phyloP scores from a whole-genome alignment of 768 basidiomycete species.

The Paxillus ammoniavirescens region DNA sequence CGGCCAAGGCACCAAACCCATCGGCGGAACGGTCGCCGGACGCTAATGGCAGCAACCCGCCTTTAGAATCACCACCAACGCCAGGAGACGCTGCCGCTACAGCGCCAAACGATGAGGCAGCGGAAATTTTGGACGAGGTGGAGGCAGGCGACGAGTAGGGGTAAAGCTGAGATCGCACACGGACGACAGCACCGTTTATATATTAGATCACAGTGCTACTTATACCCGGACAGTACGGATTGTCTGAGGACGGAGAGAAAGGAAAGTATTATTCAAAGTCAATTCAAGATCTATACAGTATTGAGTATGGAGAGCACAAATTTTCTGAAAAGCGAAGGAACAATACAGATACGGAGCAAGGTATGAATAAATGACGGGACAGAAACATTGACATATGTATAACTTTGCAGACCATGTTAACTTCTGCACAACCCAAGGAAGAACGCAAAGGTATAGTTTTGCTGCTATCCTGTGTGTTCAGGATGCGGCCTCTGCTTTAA shows the following conservation, averaged over 20 bases:
- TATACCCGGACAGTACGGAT: conserved; percentile 16
- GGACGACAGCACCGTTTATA: conserved; percentile 11
- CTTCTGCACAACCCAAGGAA: conserved; percentile 26
- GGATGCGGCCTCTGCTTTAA: conserved; percentile 61
- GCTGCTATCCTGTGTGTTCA: conserved; percentile 18
- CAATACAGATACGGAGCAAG: conserved; percentile 39
- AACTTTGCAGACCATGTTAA: conserved; percentile 28
- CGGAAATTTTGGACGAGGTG: conserved; percentile 40
- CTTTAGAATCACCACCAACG: conserved; percentile 46
- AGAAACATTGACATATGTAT: conserved; percentile 33
- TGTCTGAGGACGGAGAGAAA: conserved; percentile 13
- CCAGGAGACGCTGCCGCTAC: conserved; percentile 36
- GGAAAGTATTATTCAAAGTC: conserved; percentile 30
- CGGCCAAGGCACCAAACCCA: conserved; percentile 35
- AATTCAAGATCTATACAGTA: conserved; percentile 34
- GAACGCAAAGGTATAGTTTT: conserved; percentile 19
- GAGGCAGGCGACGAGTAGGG: conserved; percentile 30
- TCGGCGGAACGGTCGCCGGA: conserved; percentile 25
- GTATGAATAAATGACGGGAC: conserved; percentile 36
- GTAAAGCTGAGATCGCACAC: conserved; percentile 16
- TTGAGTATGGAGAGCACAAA: conserved; percentile 26
- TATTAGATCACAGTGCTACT: conserved; percentile 18
- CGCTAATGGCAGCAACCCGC: conserved; percentile 42
- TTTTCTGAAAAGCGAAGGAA: conserved; percentile 32
- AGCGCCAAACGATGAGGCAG: conserved; percentile 39